Evolutionary conservation across 1,284 basidiomycete species (phyloP), one percentile per base, ranked within the genome.

Genomic region (Amylostereum chailletii): DNA sequence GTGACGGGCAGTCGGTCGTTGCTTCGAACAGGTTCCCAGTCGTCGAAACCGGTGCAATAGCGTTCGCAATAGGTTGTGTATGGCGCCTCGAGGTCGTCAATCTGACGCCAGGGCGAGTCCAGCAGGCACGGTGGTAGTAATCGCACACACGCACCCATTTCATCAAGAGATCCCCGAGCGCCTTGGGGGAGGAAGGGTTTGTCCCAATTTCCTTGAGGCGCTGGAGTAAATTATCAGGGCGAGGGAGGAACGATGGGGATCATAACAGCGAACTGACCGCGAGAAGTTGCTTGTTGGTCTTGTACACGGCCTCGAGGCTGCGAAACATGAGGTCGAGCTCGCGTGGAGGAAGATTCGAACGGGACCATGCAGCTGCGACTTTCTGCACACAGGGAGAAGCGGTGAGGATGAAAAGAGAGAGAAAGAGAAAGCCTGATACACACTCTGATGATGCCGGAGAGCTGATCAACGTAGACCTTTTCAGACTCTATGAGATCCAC

Each of bases 311-410:
- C 67, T 99, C 95, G 45, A 98, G 80, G 59, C 86, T 86, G 55
- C 95, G 78, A 68, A 99, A 99, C 90, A 99, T 94, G 48, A 76
- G 70, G 65, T 99, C 95, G 37, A 99, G 78, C 59, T 92, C 87
- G 9, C 80, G 79, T 1, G 95, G 96, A 11, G 96, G 95, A 41
- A 99, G 84, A 66, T 97, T 96, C 43, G 84, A 81, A 39, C 92
- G 76, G 9, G 94, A 97, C 95, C 95, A 99, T 48, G 96, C 96
- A 30, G 86, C 86, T 3, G 96, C 96, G 5, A 97, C 90, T 80
- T 90, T 92, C 90, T 98, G 61, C 27, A 56, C 27, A 10, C 27
- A 49, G 49, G 50, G 39, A 19, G 53, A 46, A 38, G 42, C 37
- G 37, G 30, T 43, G 51, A 49, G 58, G 55, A 50, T 49, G 50